Percentiles rank a stretch among this genome's conserved stretches.
phyloP scores from a whole-genome alignment of 306 rosid species.

The Hippophae gyantsensis region DNA sequence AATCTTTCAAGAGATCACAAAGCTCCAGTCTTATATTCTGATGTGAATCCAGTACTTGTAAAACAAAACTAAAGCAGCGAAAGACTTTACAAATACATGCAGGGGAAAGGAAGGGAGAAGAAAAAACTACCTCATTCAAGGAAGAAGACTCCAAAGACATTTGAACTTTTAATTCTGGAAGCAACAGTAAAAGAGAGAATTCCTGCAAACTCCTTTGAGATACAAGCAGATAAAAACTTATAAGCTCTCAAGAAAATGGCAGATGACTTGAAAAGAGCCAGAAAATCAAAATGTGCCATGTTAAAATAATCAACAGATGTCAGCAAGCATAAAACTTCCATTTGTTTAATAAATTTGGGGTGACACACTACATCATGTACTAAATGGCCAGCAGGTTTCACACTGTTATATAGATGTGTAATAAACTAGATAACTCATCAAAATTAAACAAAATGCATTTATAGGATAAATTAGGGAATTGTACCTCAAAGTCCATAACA shows the following conservation, averaged over 20 bases:
- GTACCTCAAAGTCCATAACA: constrained; percentile 86
- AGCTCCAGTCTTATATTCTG: too few species aligned
- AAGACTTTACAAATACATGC: not conserved
- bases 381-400: not conserved
- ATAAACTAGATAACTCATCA: constrained; percentile 14
- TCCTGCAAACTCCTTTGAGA: constrained; percentile 76
- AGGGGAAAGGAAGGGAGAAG: constrained; percentile 10
- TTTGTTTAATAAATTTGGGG: not conserved
- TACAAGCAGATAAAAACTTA: constrained; percentile 25
- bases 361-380: not conserved
- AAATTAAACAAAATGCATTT: not conserved
- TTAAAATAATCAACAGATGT: constrained; percentile 4
- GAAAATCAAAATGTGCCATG: constrained; percentile 6
- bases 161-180: constrained; percentile 36
- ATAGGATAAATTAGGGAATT: constrained; percentile 17
- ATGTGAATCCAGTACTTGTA: too few species aligned
- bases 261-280: constrained; percentile 6
- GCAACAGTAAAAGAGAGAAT: constrained; percentile 50
- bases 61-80: not conserved
- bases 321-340: not conserved
- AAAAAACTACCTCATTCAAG: constrained; percentile 41
- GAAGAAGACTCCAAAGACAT: constrained; percentile 33
- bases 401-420: not conserved
- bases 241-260: constrained; percentile 22
- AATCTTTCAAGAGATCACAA: too few species aligned